phyloP scores from a whole-genome alignment of 2,329 filamentous ascomycete species.

The Phialophora expanda region DNA sequence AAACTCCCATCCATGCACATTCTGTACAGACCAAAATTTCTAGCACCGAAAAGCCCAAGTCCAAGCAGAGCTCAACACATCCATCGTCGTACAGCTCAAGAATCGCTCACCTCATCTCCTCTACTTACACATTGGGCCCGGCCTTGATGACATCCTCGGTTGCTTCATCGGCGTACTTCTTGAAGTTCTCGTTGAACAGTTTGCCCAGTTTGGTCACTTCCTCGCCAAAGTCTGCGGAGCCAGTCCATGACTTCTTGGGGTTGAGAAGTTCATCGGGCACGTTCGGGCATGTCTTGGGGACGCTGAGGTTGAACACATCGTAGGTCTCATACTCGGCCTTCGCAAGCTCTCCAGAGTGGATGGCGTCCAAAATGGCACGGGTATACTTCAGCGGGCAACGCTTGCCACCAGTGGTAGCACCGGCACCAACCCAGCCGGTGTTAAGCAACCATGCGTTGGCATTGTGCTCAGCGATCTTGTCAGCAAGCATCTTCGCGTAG shows the following conservation, averaged over 20 bases:
- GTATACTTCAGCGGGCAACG: constrained; percentile 99
- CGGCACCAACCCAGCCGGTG: constrained; percentile 95
- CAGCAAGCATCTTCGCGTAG: constrained; percentile 97
- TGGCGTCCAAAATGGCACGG: constrained; percentile 94
- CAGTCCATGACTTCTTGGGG: constrained; percentile 90
- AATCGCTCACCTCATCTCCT: constrained; percentile 9
- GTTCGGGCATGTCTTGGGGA: constrained; percentile 88
- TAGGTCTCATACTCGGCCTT: constrained; percentile 94
- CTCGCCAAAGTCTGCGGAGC: constrained; percentile 76
- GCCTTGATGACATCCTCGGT: constrained; percentile 74
- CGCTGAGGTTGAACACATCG: constrained; percentile 92
- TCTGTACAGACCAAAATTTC: constrained; percentile 31
- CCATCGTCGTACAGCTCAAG: constrained; percentile 1
- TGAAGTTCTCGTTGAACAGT: constrained; percentile 96
- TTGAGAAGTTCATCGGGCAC: constrained; percentile 93
- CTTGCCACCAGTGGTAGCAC: constrained; percentile 88
- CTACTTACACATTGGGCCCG: constrained; percentile 46
- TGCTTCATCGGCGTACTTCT: constrained; percentile 88
- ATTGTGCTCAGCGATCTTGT: constrained; percentile 95
- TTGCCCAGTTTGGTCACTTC: constrained; percentile 89
- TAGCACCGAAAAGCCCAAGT: constrained; percentile 2
- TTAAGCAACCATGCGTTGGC: constrained; percentile 98
- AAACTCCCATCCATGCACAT: constrained; percentile 31
- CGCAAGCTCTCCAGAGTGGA: constrained; percentile 95
- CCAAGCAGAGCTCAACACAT: constrained; percentile 16